Conservation (phyloP, 495 filamentous ascomycete species). For the Penicillium cinerascens region DNA sequence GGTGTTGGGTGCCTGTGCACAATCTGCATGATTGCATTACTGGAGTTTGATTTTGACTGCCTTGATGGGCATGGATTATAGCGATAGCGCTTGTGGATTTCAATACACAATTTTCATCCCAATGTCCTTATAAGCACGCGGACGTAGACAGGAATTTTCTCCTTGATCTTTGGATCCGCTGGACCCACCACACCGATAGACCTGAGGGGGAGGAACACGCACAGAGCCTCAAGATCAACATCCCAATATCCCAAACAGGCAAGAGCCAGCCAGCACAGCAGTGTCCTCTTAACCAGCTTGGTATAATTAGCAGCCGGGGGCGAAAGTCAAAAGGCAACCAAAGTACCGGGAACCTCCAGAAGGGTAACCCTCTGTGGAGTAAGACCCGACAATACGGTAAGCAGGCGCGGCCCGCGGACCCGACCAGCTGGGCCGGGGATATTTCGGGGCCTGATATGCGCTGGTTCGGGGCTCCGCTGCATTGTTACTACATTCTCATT, state of each 20-base stretch:
- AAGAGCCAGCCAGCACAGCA: not conserved
- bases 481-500: not conserved
- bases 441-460: not conserved
- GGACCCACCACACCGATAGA: not conserved
- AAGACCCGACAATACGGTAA: slow-evolving; percentile 4
- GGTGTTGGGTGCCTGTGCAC: slow-evolving; percentile 11
- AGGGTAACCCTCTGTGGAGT: too few relatives aligned
- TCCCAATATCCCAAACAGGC: not conserved
- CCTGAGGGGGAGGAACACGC: not conserved
- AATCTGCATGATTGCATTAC: slow-evolving; percentile 20
- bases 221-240: not conserved
- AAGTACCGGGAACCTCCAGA: too few relatives aligned
- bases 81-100: slow-evolving; percentile 8
- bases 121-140: not conserved
- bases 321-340: not conserved
- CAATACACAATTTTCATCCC: not conserved
- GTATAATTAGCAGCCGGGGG: not conserved
- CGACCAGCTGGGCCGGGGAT: not conserved
- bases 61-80: slow-evolving; percentile 3
- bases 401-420: slow-evolving; percentile 2
- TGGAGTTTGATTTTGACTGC: slow-evolving; percentile 19
- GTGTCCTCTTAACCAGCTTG: too few relatives aligned
- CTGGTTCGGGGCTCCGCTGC: not conserved
- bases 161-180: not conserved
- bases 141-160: not conserved